Percentiles rank a stretch among this genome's conserved stretches.
Evolutionary conservation across 164 flowering plant genomes (phyloP).

Genomic region (Umbilicus rupestris): DNA sequence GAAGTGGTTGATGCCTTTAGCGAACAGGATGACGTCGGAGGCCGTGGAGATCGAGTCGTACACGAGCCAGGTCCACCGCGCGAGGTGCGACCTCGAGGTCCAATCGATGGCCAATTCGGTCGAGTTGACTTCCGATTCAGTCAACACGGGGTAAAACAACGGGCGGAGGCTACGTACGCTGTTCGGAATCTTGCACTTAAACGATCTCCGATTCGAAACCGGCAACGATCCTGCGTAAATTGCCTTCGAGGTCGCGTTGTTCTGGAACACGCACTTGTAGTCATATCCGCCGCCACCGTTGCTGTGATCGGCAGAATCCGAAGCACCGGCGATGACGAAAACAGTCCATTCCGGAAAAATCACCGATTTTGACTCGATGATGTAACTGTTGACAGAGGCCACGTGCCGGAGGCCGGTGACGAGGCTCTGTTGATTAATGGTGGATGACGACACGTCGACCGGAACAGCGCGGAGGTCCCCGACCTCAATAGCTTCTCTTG

Average conservation of each 20-base stretch:
- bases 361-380: slow-evolving; percentile 24
- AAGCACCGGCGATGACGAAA: slow-evolving; percentile 26
- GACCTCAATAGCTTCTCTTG: slow-evolving; percentile 9
- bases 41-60: slow-evolving; percentile 67
- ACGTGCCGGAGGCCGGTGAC: not conserved
- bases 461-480: slow-evolving; percentile 4
- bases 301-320: slow-evolving; percentile 17
- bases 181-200: slow-evolving; percentile 46
- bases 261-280: slow-evolving; percentile 39
- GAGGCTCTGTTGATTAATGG: not conserved
- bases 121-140: not conserved
- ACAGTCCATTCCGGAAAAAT: slow-evolving; percentile 74
- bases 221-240: slow-evolving; percentile 30
- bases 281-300: slow-evolving; percentile 8
- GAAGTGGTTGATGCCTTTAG: slow-evolving; percentile 59
- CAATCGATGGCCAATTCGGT: not conserved
- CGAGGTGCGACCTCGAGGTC: slow-evolving; percentile 20
- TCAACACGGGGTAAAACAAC: slow-evolving; percentile 32
- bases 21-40: slow-evolving; percentile 66
- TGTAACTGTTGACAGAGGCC: not conserved
- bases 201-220: slow-evolving; percentile 25
- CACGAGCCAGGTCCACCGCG: slow-evolving; percentile 43
- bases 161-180: slow-evolving; percentile 38
- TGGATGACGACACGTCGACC: not conserved
- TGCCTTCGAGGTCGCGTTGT: slow-evolving; percentile 49